A percentile compares a stretch with the other conserved stretches of the same genome.
phyloP scores from a whole-genome alignment of 192 early-diverging fungal genomes.

The Chytriomyces sp. region DNA sequence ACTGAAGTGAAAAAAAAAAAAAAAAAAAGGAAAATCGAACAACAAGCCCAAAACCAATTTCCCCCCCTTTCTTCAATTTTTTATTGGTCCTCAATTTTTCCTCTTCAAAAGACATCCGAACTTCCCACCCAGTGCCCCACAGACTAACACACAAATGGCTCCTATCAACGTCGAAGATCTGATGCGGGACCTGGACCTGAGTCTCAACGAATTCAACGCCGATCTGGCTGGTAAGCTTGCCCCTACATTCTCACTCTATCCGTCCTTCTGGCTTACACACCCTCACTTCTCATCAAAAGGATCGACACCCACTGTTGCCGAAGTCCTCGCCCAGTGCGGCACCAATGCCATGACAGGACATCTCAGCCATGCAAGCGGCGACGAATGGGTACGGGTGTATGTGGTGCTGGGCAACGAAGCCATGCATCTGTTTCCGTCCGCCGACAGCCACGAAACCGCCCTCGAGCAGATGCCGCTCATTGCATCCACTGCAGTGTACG shows the following conservation, averaged over 20 bases:
- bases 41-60: too few relatives aligned
- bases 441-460: neutral
- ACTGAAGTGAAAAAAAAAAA: too few relatives aligned
- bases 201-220: neutral
- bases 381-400: neutral
- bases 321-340: neutral
- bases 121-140: too few relatives aligned
- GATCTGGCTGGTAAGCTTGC: neutral
- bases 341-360: neutral
- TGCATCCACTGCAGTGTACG: neutral
- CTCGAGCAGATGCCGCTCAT: neutral
- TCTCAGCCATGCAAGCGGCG: neutral
- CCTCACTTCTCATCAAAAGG: neutral
- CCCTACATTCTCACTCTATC: neutral
- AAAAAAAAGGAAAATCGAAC: too few relatives aligned
- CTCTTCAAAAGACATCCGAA: too few relatives aligned
- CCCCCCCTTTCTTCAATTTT: too few relatives aligned
- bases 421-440: neutral
- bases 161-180: neutral
- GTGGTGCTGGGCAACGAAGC: neutral
- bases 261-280: neutral
- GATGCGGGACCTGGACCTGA: constrained; percentile 1
- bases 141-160: neutral
- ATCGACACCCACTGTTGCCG: neutral
- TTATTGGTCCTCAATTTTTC: too few relatives aligned